Evolutionary conservation across 345 rosid species (phyloP).

Genomic region (Boechera divaricarpa): DNA sequence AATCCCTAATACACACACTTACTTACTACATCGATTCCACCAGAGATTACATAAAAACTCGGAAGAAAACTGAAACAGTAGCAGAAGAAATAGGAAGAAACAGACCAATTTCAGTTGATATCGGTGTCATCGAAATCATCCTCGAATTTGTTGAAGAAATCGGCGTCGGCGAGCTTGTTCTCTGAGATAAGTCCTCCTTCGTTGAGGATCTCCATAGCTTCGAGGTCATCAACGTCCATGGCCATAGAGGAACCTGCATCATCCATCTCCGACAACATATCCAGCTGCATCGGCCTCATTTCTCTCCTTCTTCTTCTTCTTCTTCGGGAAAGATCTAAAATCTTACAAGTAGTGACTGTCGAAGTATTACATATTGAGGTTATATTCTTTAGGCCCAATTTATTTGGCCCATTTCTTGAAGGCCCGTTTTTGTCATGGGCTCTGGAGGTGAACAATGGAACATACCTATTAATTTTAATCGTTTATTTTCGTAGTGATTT

Average conservation of each 20-base stretch:
- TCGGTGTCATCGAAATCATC: constrained; percentile 93
- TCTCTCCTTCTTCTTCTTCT: constrained; percentile 11
- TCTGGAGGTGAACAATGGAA: background rate
- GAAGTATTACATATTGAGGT: background rate
- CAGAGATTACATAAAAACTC: background rate
- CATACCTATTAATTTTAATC: too few species aligned
- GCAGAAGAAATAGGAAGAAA: background rate
- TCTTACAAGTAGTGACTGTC: background rate
- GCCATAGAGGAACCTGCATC: constrained; percentile 73
- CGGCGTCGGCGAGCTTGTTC: constrained; percentile 78
- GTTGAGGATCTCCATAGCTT: constrained; percentile 67
- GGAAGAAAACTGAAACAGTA: background rate
- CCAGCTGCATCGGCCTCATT: constrained; percentile 82
- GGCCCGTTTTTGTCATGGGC: background rate
- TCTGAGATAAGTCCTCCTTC: constrained; percentile 76
- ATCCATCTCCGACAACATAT: constrained; percentile 71
- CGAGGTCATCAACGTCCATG: constrained; percentile 91
- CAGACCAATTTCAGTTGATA: constrained; percentile 59
- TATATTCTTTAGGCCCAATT: background rate
- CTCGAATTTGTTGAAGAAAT: constrained; percentile 86
- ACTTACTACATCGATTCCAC: background rate
- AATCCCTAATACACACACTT: too few species aligned
- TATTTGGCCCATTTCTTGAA: background rate
- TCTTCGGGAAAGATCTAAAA: background rate
- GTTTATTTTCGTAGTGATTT: too few species aligned